phyloP scores from a whole-genome alignment of 2,329 filamentous ascomycete genomes.

The Apiospora rasikravindrae region DNA sequence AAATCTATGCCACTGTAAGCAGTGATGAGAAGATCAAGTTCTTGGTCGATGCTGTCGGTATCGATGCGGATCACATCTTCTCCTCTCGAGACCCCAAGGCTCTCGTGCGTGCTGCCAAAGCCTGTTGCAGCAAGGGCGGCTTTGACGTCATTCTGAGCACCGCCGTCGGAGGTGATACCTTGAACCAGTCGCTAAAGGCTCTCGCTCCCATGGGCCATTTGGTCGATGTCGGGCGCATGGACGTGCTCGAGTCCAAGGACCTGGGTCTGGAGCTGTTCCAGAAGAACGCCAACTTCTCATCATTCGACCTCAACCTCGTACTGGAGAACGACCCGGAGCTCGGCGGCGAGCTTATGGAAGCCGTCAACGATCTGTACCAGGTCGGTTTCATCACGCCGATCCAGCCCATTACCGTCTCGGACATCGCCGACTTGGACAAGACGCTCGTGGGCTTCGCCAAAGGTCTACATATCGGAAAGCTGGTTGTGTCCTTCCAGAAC shows the following conservation, averaged over 20 bases:
- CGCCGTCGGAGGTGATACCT: slow-evolving; percentile 32
- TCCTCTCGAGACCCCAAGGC: slow-evolving; percentile 43
- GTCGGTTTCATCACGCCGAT: slow-evolving; percentile 26
- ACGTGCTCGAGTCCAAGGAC: slow-evolving; percentile 24
- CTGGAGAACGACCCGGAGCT: slow-evolving; percentile 21
- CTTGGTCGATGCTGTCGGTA: slow-evolving; percentile 39
- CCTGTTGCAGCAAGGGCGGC: slow-evolving; percentile 38
- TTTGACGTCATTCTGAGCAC: slow-evolving; percentile 54
- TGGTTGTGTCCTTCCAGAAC: slow-evolving; percentile 23
- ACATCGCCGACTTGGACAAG: slow-evolving; percentile 21
- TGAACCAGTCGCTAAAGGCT: slow-evolving; percentile 24
- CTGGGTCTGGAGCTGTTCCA: slow-evolving; percentile 26
- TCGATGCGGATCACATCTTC: slow-evolving; percentile 46
- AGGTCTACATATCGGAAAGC: slow-evolving; percentile 27
- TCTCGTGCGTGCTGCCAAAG: slow-evolving; percentile 35
- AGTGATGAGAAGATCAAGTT: slow-evolving; percentile 42
- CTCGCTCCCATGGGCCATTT: slow-evolving; percentile 21
- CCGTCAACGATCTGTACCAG: slow-evolving; percentile 25
- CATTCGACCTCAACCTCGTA: slow-evolving; percentile 21
- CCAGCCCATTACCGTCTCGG: slow-evolving; percentile 25
- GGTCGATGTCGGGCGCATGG: slow-evolving; percentile 25
- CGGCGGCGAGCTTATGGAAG: slow-evolving; percentile 25
- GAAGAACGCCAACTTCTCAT: slow-evolving; percentile 26
- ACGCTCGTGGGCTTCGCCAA: slow-evolving; percentile 27
- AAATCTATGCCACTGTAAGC: slow-evolving; percentile 49